These are phyloP conservation scores for Penicillium desertorum DNA, from an alignment of 495 filamentous ascomycete genomes.

Conservation along the genomic window DNA sequence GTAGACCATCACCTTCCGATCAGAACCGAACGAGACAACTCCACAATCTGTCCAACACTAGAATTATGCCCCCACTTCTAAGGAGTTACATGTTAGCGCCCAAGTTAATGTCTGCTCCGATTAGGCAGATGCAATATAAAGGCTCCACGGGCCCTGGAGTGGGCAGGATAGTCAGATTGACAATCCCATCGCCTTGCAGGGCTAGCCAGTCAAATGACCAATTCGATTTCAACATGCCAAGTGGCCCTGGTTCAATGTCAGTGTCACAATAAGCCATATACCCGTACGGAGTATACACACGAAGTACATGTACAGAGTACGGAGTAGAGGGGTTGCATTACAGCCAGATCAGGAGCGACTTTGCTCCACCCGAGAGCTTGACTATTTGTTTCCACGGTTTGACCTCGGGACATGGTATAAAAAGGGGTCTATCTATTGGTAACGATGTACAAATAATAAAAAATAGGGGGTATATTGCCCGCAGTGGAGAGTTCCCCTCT, in stretches of 20 bases:
- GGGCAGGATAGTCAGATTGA: constrained; percentile 2
- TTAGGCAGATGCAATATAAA: constrained; percentile 26
- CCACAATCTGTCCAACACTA: constrained; percentile 4
- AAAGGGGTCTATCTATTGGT: not conserved
- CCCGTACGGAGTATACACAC: not conserved
- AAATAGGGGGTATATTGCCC: constrained; percentile 2
- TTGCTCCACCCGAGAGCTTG: constrained; percentile 6
- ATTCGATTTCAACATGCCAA: not conserved
- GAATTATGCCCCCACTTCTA: constrained; percentile 5
- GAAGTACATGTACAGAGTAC: not conserved
- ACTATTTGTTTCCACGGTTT: constrained; percentile 5
- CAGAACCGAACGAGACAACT: constrained; percentile 14
- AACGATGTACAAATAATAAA: not conserved
- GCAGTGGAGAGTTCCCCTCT: constrained; percentile 9
- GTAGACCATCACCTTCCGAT: constrained; percentile 12
- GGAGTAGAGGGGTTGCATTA: constrained; percentile 3
- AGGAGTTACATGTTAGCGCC: constrained; percentile 15
- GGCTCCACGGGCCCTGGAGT: not conserved
- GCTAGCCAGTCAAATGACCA: constrained; percentile 1
- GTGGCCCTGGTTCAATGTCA: not conserved
- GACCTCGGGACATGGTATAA: not conserved
- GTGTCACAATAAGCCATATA: not conserved
- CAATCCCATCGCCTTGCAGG: constrained; percentile 9
- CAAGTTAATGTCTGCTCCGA: constrained; percentile 4
- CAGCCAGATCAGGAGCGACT: constrained; percentile 4